Conservation (phyloP, 352 stramenopile genomes). For the Phytophthora uliginosa region DNA sequence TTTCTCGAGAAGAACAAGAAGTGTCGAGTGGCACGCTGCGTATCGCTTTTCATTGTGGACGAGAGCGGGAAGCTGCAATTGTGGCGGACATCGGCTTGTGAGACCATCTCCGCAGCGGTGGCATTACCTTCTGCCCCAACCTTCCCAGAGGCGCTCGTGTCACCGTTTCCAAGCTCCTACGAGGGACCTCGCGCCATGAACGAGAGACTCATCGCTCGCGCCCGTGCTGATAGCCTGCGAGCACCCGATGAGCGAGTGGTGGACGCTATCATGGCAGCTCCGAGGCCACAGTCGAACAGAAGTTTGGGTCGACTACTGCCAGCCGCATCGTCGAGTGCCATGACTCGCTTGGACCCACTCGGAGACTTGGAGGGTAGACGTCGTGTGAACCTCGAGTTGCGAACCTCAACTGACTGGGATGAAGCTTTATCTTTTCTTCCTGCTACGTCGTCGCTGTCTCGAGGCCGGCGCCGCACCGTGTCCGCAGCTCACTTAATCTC, state of each 20-base stretch:
- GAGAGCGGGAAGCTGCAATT: slow-evolving; percentile 60
- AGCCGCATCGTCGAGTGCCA: slow-evolving; percentile 33
- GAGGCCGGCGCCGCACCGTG: slow-evolving; percentile 54
- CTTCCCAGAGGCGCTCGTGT: slow-evolving; percentile 16
- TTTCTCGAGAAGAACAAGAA: slow-evolving; percentile 77
- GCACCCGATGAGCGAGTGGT: slow-evolving; percentile 72
- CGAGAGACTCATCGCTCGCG: slow-evolving; percentile 67
- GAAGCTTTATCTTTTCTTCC: slow-evolving; percentile 68
- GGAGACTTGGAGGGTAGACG: slow-evolving; percentile 36
- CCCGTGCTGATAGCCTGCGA: slow-evolving; percentile 57
- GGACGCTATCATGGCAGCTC: slow-evolving; percentile 76
- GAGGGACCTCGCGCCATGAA: slow-evolving; percentile 68
- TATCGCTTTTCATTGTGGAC: slow-evolving; percentile 70
- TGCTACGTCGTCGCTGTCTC: slow-evolving; percentile 61
- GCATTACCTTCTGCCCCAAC: slow-evolving; percentile 17
- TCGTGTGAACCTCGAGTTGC: slow-evolving; percentile 35
- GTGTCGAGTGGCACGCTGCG: slow-evolving; percentile 66
- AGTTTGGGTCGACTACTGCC: slow-evolving; percentile 34
- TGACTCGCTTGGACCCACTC: slow-evolving; percentile 49
- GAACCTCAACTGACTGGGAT: slow-evolving; percentile 55
- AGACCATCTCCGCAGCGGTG: slow-evolving; percentile 51
- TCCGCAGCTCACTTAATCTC: slow-evolving; percentile 77
- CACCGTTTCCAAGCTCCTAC: slow-evolving; percentile 36
- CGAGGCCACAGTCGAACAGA: slow-evolving; percentile 45
- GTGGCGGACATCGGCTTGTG: slow-evolving; percentile 62